Percentiles rank a stretch among this genome's conserved stretches.
These are phyloP conservation scores for Periconia digitata DNA, from an alignment of 2,329 filamentous ascomycete genomes.

Conservation along the genomic window DNA sequence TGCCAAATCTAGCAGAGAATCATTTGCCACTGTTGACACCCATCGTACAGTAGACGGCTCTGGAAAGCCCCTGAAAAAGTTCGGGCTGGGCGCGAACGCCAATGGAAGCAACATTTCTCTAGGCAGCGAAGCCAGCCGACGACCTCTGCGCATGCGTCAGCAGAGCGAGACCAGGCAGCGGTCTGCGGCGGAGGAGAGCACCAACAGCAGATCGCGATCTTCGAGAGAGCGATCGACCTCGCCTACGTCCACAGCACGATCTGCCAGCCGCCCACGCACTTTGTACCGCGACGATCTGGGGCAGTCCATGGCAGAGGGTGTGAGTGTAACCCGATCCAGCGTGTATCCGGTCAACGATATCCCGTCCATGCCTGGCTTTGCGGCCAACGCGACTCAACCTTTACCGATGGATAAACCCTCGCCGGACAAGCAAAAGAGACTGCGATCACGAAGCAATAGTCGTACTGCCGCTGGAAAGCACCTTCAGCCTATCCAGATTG, in stretches of 20 bases:
- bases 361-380: slow-evolving; percentile 39
- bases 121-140: slow-evolving; percentile 25
- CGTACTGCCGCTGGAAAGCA: slow-evolving; percentile 37
- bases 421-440: slow-evolving; percentile 27
- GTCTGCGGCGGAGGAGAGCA: slow-evolving; percentile 38
- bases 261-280: slow-evolving; percentile 52
- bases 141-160: slow-evolving; percentile 33
- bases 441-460: slow-evolving; percentile 42
- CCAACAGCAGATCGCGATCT: slow-evolving; percentile 39
- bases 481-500: slow-evolving; percentile 40
- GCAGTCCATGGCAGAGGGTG: slow-evolving; percentile 52
- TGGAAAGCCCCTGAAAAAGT: slow-evolving; percentile 62
- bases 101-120: slow-evolving; percentile 41
- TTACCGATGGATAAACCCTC: slow-evolving; percentile 29
- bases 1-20: slow-evolving; percentile 68
- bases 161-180: slow-evolving; percentile 37
- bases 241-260: slow-evolving; percentile 54
- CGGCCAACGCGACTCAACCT: slow-evolving; percentile 30
- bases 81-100: slow-evolving; percentile 55
- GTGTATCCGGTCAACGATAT: slow-evolving; percentile 34
- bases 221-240: slow-evolving; percentile 59
- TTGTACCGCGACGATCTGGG: slow-evolving; percentile 56
- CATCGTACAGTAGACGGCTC: slow-evolving; percentile 43
- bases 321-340: slow-evolving; percentile 32
- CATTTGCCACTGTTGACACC: slow-evolving; percentile 54